Base-by-base conservation (phyloP, 2,329 filamentous ascomycete species). In the Trichoderma atroviride region DNA sequence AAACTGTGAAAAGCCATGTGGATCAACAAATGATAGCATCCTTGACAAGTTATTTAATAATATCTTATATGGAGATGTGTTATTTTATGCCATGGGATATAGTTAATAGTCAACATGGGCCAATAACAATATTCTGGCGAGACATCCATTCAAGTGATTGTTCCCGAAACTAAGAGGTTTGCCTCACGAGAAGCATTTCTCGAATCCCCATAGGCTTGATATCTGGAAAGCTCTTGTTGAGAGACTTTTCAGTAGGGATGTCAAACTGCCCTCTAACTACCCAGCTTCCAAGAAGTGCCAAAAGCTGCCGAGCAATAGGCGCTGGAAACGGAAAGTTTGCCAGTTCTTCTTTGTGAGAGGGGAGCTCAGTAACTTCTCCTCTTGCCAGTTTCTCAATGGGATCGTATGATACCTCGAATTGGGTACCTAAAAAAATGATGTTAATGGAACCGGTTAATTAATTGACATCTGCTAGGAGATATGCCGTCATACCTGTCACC, bases 261-360 rank as follows among this genome's bases (percentile, higher is more conserved):
- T 67, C 53, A 11, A 67, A 67, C 7, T 67, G 55, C 1, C 64
- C 64, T n/a, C 52, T 37, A 40, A 59, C 53, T 1, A 67, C 53
- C 64, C 64, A 67, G 14, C 16, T 19, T 3, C 64, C 64, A 11
- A 67, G 64, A 9, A 67, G 2, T 3, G 64, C 52, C 16, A 67
- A n/a, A 5, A 67, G 2, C 50, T 59, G 35, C 4, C 64, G 55
- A 60, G 55, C 64, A 67, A 59, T 3, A 29, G 64, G 22, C 16
- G 50, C 64, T 16, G 64, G 64, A 16, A 67, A 67, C 10, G 64
- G 64, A 22, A 53, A 67, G 5, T 47, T 59, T 29, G 37, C 53
- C 7, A 60, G 2, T 13, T 67, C 53, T 24, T 50, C 35, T 35
- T 57, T 22, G 52, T 67, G 37, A 5, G 37, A 33, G 35, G 64